phyloP scores from a whole-genome alignment of 352 stramenopile species.

The Thraustotheca clavata region DNA sequence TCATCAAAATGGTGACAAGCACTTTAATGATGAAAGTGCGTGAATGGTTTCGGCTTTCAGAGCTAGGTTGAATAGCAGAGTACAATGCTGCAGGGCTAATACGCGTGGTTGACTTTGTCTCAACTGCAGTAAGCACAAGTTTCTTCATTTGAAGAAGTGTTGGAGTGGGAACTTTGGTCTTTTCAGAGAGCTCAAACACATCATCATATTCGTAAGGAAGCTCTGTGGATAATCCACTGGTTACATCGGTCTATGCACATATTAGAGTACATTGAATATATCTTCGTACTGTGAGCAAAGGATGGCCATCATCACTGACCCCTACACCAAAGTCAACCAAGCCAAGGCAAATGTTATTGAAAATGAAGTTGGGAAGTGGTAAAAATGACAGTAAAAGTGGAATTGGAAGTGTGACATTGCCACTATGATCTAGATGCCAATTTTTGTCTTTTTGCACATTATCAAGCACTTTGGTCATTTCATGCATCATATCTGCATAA shows the following conservation, averaged over 20 bases:
- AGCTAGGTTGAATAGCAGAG: constrained; percentile 36
- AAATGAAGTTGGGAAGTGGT: constrained; percentile 62
- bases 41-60: constrained; percentile 36
- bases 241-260: constrained; percentile 35
- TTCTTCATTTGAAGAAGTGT: constrained; percentile 41
- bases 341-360: constrained; percentile 39
- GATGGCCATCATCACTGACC: constrained; percentile 25
- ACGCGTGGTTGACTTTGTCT: constrained; percentile 16
- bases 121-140: constrained; percentile 30
- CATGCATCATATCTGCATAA: constrained; percentile 54
- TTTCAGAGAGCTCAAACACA: constrained; percentile 57
- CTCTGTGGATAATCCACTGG: constrained; percentile 33
- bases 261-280: background rate
- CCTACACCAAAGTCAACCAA: constrained; percentile 56
- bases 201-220: constrained; percentile 66
- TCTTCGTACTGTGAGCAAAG: constrained; percentile 36
- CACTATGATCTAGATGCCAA: constrained; percentile 49
- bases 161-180: constrained; percentile 34
- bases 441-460: constrained; percentile 29
- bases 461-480: constrained; percentile 53
- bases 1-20: constrained; percentile 52
- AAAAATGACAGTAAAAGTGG: constrained; percentile 60
- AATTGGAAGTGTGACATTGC: constrained; percentile 48
- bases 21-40: constrained; percentile 63
- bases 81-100: constrained; percentile 43